Conservation (phyloP, 495 filamentous ascomycete genomes). For the Penicillium simplicissimum region DNA sequence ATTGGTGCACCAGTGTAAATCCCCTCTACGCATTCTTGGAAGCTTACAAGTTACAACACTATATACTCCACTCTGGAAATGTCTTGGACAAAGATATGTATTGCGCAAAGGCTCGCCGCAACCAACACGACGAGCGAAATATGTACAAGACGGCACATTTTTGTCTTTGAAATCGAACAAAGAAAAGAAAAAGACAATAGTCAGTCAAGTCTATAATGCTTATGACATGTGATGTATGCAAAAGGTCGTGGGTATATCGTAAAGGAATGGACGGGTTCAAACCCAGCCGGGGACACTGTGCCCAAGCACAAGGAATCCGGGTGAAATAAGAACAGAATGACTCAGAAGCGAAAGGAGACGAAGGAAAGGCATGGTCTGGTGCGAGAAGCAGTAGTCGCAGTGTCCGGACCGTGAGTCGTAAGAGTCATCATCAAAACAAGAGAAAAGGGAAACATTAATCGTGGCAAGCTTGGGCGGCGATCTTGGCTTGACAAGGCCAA, state of each 20-base stretch:
- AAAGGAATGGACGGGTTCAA: slow-evolving; percentile 19
- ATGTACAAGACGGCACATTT: slow-evolving; percentile 26
- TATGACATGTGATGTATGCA: slow-evolving; percentile 7
- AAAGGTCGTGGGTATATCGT: slow-evolving; percentile 20
- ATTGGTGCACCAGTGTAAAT: no score
- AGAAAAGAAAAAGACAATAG: background rate
- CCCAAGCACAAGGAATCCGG: slow-evolving; percentile 2
- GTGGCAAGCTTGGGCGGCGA: slow-evolving; percentile 13
- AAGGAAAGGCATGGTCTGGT: slow-evolving; percentile 38
- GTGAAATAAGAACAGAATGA: slow-evolving; percentile 6
- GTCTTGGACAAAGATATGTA: slow-evolving; percentile 2
- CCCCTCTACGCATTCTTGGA: no score
- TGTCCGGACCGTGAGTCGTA: slow-evolving; percentile 32
- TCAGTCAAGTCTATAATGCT: slow-evolving; percentile 23
- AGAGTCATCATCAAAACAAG: slow-evolving; percentile 31
- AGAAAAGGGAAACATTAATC: slow-evolving; percentile 38
- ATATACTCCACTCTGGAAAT: slow-evolving; percentile 7
- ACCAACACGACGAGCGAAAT: slow-evolving; percentile 3
- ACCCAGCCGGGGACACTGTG: background rate
- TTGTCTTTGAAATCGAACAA: slow-evolving; percentile 12
- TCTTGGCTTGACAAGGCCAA: background rate
- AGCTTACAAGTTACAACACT: background rate
- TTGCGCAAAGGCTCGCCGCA: slow-evolving; percentile 13
- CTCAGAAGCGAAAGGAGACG: slow-evolving; percentile 24
- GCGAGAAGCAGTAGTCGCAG: slow-evolving; percentile 47